Conservation (phyloP, 805 yeast species). For the Candida stauntonica region DNA sequence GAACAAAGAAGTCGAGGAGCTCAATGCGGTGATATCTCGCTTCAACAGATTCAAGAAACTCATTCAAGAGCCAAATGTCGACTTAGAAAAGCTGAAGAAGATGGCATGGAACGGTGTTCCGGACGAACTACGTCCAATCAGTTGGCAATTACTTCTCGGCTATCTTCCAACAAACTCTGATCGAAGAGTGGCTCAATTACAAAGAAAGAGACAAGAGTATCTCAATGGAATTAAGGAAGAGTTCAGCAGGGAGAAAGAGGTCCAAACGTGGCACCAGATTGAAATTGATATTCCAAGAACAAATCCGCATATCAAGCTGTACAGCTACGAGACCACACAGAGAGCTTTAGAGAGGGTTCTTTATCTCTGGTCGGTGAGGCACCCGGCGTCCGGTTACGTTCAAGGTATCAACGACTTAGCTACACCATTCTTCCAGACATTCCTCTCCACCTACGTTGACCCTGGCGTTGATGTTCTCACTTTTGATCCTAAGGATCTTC, state of each 20-base stretch:
- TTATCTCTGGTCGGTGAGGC: slow-evolving; percentile 93
- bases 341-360: slow-evolving; percentile 73
- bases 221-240: slow-evolving; percentile 66
- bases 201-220: slow-evolving; percentile 83
- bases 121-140: slow-evolving; percentile 65
- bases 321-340: slow-evolving; percentile 67
- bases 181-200: slow-evolving; percentile 64
- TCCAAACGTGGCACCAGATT: slow-evolving; percentile 90
- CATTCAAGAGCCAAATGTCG: slow-evolving; percentile 48
- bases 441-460: slow-evolving; percentile 60
- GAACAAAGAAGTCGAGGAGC: slow-evolving; percentile 44
- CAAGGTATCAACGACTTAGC: slow-evolving; percentile 95
- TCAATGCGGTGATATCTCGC: slow-evolving; percentile 57
- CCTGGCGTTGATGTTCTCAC: slow-evolving; percentile 45
- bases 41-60: slow-evolving; percentile 64
- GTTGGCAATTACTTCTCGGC: slow-evolving; percentile 89
- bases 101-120: slow-evolving; percentile 96
- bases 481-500: slow-evolving; percentile 59
- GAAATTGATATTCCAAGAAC: slow-evolving; percentile 94
- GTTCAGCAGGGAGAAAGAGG: slow-evolving; percentile 56
- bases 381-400: slow-evolving; percentile 96
- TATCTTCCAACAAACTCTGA: slow-evolving; percentile 83
- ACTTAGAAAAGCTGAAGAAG: slow-evolving; percentile 64
- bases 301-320: slow-evolving; percentile 76
- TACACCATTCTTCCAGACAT: slow-evolving; percentile 90